Evolutionary conservation across 192 early-diverging fungal genomes (phyloP).

Genomic region (Rhizophagus clarus): DNA sequence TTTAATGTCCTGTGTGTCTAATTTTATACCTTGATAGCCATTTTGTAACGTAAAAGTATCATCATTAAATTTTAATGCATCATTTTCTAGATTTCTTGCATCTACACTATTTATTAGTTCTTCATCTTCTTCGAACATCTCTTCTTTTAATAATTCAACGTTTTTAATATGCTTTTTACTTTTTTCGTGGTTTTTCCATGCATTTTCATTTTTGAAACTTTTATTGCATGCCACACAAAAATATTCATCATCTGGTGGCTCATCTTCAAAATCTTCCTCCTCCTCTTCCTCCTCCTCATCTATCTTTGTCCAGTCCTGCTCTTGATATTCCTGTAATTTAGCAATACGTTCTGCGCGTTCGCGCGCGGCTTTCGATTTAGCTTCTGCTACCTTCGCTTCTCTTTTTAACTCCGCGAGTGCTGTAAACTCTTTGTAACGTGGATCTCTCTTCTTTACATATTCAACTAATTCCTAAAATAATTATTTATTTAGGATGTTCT

Average conservation of each 20-base stretch:
- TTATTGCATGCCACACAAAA: slow-evolving; percentile 90
- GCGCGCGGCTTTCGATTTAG: slow-evolving; percentile 60
- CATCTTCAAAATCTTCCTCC: slow-evolving; percentile 45
- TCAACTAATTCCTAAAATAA: slow-evolving; percentile 62
- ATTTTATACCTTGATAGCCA: not conserved
- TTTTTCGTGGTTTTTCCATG: slow-evolving; percentile 84
- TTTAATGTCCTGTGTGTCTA: not conserved
- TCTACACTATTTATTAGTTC: slow-evolving; percentile 6
- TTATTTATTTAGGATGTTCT: not conserved
- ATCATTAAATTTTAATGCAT: slow-evolving; percentile 45
- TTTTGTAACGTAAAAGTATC: not conserved
- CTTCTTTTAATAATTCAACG: slow-evolving; percentile 69
- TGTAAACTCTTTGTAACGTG: slow-evolving; percentile 74
- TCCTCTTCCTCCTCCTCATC: slow-evolving; percentile 41
- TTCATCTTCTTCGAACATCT: slow-evolving; percentile 73
- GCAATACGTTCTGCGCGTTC: slow-evolving; percentile 56
- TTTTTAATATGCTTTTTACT: slow-evolving; percentile 86
- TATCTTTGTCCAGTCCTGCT: slow-evolving; percentile 71
- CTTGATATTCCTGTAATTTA: slow-evolving; percentile 59
- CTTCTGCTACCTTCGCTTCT: slow-evolving; percentile 56
- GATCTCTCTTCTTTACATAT: slow-evolving; percentile 88
- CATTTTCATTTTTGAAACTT: slow-evolving; percentile 76
- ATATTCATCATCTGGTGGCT: slow-evolving; percentile 63
- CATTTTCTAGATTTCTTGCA: slow-evolving; percentile 4
- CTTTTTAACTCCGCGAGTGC: slow-evolving; percentile 58